Evolutionary conservation across 306 rosid genomes (phyloP), one percentile per base, ranked within the genome.

Genomic region (Citrullus amarus): DNA sequence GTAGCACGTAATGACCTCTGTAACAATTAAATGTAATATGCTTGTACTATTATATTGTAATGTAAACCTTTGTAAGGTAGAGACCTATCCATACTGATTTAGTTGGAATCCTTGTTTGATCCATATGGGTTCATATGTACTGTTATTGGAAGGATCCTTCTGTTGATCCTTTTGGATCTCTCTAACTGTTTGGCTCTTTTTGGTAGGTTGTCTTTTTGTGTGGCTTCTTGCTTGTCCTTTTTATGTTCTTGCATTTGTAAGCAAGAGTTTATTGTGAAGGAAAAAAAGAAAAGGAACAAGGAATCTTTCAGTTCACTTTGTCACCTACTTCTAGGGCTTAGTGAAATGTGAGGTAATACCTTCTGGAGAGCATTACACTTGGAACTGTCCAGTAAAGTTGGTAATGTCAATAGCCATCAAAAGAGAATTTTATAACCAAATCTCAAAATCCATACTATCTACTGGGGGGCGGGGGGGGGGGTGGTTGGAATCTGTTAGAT

Each of bases 1-100:
- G 82, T 87, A 88, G 89, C 85, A 80, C 58, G 80, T 83, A 82
- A 88, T 77, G 81, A 83, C 69, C 82, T 50, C 78, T 82, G 90
- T 89, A 83, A 77, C 84, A 74, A 79, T 82, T 14, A 88, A 85
- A 66, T 88, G 90, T 93, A 84, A 81, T 62, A 82, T 88, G 81
- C 83, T 76, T 88, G 91, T 83, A 80, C 70, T 90, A 88, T 91
- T 82, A 80, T 87, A 70, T 76, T 81, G 56, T 78, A 79, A 74
- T 82, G 83, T 79, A 78, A 80, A 75, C 80, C 55, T 88, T 84
- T 87, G 78, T 78, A 68, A 61, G 73, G 72, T 77, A 58, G 77
- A 79, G 39, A 80, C 61, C 78, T 67, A 58, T 74, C 34, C 78
- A 54, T 54, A 74, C 63, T 54, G 43, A 74, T 54, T 51, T 53